A percentile compares a stretch with the other conserved stretches of the same genome.
Evolutionary conservation across 768 basidiomycete species (phyloP).

Genomic region (Lentinus brumalis): DNA sequence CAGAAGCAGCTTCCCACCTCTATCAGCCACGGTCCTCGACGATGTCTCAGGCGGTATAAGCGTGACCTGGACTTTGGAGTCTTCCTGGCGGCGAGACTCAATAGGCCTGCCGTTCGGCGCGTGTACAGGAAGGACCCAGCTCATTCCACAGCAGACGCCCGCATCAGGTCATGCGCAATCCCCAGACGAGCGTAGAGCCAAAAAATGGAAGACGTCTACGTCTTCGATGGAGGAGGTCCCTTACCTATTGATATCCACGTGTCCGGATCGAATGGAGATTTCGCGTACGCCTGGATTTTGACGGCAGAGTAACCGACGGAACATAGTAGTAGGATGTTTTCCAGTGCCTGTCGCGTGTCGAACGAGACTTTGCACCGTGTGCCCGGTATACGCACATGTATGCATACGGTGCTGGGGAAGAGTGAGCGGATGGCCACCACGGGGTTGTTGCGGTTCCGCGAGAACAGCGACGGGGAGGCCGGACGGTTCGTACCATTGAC

Average conservation of each 20-base stretch:
- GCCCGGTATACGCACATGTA: conserved; percentile 48
- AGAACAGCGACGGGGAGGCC: conserved; percentile 45
- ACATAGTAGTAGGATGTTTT: conserved; percentile 64
- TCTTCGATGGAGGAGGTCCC: background rate
- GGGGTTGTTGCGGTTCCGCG: conserved; percentile 41
- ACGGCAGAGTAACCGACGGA: conserved; percentile 60
- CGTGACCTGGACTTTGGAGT: too few species aligned
- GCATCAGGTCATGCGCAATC: too few species aligned
- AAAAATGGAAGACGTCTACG: too few species aligned
- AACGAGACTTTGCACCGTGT: conserved; percentile 53
- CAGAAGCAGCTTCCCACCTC: background rate
- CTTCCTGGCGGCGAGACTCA: too few species aligned
- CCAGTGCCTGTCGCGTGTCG: conserved; percentile 62
- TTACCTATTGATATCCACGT: conserved; percentile 57
- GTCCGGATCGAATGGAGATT: conserved; percentile 35
- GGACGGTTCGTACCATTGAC: conserved; percentile 34
- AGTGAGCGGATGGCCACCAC: conserved; percentile 33
- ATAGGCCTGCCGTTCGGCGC: too few species aligned
- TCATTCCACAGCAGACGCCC: too few species aligned
- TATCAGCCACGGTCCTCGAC: too few species aligned
- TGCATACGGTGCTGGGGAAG: conserved; percentile 50
- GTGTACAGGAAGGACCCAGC: too few species aligned
- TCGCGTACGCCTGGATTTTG: conserved; percentile 40
- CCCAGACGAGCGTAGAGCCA: too few species aligned
- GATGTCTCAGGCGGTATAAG: too few species aligned